These are phyloP conservation scores for Porogramme epimiltina DNA, from an alignment of 1,284 basidiomycete species.

Conservation along the genomic window DNA sequence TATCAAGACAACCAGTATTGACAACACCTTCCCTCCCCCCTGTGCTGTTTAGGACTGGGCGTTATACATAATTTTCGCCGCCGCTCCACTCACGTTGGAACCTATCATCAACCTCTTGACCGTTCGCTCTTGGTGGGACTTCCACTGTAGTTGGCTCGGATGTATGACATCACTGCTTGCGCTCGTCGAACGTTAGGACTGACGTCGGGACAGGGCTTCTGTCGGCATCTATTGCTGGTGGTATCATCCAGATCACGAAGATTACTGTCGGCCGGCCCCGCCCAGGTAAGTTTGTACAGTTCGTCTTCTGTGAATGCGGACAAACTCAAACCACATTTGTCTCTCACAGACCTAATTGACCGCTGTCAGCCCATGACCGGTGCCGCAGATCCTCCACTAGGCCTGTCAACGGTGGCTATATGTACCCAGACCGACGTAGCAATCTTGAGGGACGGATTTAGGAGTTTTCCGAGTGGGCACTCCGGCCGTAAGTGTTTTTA, in stretches of 20 bases:
- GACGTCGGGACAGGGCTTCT: constrained; percentile 59
- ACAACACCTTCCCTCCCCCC: no score
- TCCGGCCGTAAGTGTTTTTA: constrained; percentile 61
- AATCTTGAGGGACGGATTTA: constrained; percentile 83
- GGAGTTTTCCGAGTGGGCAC: constrained; percentile 94
- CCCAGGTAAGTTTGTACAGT: constrained; percentile 53
- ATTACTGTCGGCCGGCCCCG: constrained; percentile 89
- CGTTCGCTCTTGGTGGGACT: constrained; percentile 84
- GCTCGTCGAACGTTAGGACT: no score
- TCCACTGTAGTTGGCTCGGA: constrained; percentile 82
- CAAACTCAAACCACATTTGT: background rate
- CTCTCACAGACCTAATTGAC: constrained; percentile 66
- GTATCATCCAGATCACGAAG: constrained; percentile 86
- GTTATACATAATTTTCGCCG: constrained; percentile 69
- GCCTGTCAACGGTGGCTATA: constrained; percentile 74
- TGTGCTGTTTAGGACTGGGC: constrained; percentile 35
- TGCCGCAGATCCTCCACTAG: constrained; percentile 69
- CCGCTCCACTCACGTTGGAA: constrained; percentile 70
- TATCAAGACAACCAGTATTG: no score
- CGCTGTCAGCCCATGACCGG: constrained; percentile 79
- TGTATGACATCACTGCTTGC: constrained; percentile 43
- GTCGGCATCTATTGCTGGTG: constrained; percentile 73
- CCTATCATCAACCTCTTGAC: constrained; percentile 70
- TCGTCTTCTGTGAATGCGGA: background rate
- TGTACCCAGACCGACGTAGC: constrained; percentile 72